phyloP scores from a whole-genome alignment of 352 stramenopile genomes.

The Phytophthora vignae region DNA sequence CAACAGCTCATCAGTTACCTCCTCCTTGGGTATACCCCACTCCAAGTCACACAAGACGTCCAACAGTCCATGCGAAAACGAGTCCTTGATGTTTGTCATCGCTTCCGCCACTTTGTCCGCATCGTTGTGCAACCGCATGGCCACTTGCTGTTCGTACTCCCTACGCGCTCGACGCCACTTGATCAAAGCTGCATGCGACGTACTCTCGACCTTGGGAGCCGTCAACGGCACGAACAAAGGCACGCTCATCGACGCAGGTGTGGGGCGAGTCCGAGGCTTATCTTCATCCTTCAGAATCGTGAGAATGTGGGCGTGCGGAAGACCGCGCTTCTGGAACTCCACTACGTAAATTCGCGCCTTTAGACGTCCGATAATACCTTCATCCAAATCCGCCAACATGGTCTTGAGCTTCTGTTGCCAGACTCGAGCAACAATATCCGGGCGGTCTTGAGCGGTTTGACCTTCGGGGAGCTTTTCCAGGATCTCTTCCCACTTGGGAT shows the following conservation, averaged over 20 bases:
- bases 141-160: neutral
- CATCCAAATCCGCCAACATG: too few relatives aligned
- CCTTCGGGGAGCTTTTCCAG: too few relatives aligned
- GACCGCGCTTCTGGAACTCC: too few relatives aligned
- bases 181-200: neutral
- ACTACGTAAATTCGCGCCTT: too few relatives aligned
- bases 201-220: neutral
- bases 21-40: neutral
- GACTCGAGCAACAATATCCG: too few relatives aligned
- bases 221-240: neutral
- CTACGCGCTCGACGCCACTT: neutral
- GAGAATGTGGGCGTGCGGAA: too few relatives aligned
- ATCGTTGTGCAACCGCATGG: neutral
- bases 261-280: neutral
- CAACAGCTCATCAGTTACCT: conserved; percentile 1
- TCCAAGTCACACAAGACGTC: conserved; percentile 12
- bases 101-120: neutral
- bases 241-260: neutral
- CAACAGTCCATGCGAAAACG: neutral
- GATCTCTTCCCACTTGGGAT: too few relatives aligned
- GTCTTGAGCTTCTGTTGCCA: too few relatives aligned
- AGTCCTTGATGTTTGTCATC: neutral
- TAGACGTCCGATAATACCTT: too few relatives aligned
- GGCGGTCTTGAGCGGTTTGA: too few relatives aligned
- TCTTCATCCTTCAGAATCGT: too few relatives aligned